A percentile compares a stretch with the other conserved stretches of the same genome.
These are phyloP conservation scores for Fusarium setosum DNA, from an alignment of 2,329 filamentous ascomycete genomes.

Conservation along the genomic window DNA sequence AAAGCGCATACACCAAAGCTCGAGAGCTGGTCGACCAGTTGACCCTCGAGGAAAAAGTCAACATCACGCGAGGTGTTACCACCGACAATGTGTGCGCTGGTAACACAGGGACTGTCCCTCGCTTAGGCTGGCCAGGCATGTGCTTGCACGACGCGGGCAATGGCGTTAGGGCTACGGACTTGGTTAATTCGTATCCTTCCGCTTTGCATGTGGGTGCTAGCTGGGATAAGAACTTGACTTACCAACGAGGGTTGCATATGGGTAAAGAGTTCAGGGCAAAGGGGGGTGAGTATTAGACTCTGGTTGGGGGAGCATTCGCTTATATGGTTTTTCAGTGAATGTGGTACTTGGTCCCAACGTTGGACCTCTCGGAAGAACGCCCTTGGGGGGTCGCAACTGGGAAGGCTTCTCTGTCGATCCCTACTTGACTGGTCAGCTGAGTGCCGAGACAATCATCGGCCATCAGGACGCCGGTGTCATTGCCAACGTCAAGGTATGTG, in stretches of 20 bases:
- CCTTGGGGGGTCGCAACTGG: slow-evolving; percentile 79
- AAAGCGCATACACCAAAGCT: slow-evolving; percentile 68
- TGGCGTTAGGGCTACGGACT: slow-evolving; percentile 59
- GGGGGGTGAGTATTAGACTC: slow-evolving; percentile 58
- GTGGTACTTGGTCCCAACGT: slow-evolving; percentile 77
- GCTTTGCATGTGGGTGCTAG: slow-evolving; percentile 60
- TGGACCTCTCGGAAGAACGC: slow-evolving; percentile 77
- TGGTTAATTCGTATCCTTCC: slow-evolving; percentile 61
- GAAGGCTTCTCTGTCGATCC: slow-evolving; percentile 80
- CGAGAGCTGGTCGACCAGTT: slow-evolving; percentile 67
- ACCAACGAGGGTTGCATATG: slow-evolving; percentile 63
- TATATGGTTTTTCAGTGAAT: slow-evolving; percentile 58
- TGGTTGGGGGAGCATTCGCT: neutral
- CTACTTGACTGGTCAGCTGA: slow-evolving; percentile 75
- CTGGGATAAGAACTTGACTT: slow-evolving; percentile 67
- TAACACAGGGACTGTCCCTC: slow-evolving; percentile 58
- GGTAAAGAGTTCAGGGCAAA: slow-evolving; percentile 67
- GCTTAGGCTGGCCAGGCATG: slow-evolving; percentile 58
- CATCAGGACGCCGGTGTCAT: slow-evolving; percentile 84
- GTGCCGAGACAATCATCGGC: slow-evolving; percentile 78
- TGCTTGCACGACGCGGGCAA: slow-evolving; percentile 63
- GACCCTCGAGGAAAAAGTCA: slow-evolving; percentile 74
- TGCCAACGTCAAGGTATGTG: slow-evolving; percentile 72
- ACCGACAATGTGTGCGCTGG: slow-evolving; percentile 62
- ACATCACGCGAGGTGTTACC: slow-evolving; percentile 63